These are phyloP conservation scores for Populus hybrid DNA, from an alignment of 441 rosid species.

Conservation along the genomic window DNA sequence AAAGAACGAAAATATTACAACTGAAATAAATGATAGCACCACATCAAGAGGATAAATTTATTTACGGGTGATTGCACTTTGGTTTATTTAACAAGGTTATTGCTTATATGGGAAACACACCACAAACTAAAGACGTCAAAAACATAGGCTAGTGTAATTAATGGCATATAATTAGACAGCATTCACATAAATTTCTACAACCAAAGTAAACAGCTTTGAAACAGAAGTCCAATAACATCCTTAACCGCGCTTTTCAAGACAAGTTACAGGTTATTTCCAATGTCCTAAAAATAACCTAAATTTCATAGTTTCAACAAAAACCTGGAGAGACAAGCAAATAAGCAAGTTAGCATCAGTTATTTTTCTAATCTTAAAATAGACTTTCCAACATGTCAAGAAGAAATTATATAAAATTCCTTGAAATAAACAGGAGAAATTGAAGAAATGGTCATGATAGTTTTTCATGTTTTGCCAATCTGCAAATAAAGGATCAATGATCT, in stretches of 20 bases:
- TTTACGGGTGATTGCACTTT: not conserved
- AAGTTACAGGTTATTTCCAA: not conserved
- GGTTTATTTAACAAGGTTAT: not conserved
- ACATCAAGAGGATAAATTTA: not conserved
- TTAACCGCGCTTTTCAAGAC: not conserved
- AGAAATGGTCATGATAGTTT: not conserved
- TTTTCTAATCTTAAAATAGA: not conserved
- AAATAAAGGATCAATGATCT: not conserved
- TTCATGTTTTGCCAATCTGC: not conserved
- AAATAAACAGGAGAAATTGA: not conserved
- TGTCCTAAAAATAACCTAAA: not conserved
- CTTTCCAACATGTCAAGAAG: not conserved
- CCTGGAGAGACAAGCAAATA: not conserved
- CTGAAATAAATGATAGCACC: slow-evolving; percentile 2
- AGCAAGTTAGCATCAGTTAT: not conserved
- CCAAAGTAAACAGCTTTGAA: not conserved
- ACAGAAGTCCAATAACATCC: not conserved
- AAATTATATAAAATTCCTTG: not conserved
- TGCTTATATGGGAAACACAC: not conserved
- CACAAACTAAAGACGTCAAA: not conserved
- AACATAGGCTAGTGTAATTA: not conserved
- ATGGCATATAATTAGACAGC: not conserved
- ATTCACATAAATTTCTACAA: not conserved
- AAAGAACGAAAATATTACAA: not conserved
- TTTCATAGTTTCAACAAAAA: not conserved